These are phyloP conservation scores for Ophiocordyceps unilateralis DNA, from an alignment of 2,329 filamentous ascomycete genomes.

Conservation along the genomic window DNA sequence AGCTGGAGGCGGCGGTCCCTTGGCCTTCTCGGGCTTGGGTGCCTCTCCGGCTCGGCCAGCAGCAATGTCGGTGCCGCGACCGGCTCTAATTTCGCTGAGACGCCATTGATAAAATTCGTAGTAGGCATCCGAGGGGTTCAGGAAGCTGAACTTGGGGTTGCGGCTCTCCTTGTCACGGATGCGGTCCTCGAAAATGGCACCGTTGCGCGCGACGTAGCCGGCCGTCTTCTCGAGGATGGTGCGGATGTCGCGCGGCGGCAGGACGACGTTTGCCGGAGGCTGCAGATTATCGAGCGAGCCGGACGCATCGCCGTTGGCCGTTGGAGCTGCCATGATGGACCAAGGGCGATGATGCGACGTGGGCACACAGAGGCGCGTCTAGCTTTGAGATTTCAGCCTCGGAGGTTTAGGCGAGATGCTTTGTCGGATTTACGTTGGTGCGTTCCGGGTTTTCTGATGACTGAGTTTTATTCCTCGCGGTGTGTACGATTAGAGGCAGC, in stretches of 20 bases:
- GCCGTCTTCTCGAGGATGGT: constrained; percentile 82
- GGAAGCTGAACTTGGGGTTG: constrained; percentile 85
- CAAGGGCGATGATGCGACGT: not conserved
- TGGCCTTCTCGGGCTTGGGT: constrained; percentile 42
- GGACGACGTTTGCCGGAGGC: constrained; percentile 65
- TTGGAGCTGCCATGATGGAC: constrained; percentile 1
- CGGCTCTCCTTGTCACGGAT: constrained; percentile 70
- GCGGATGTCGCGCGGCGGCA: constrained; percentile 81
- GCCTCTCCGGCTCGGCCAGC: constrained; percentile 56
- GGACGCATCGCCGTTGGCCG: constrained; percentile 32
- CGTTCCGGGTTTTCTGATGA: no score
- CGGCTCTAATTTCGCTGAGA: constrained; percentile 67
- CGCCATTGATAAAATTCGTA: constrained; percentile 83
- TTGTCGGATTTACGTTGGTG: no score
- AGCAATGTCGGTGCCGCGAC: constrained; percentile 62
- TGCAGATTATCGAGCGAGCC: constrained; percentile 49
- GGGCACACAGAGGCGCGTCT: not conserved
- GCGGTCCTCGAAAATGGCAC: constrained; percentile 57
- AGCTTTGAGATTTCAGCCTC: not conserved
- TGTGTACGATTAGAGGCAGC: no score
- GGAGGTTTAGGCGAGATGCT: not conserved
- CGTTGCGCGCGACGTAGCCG: constrained; percentile 64
- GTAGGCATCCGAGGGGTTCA: constrained; percentile 67
- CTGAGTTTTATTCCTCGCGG: no score
- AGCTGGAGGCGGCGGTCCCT: constrained; percentile 69